Evolutionary conservation across 352 stramenopile genomes (phyloP).

Genomic region (Phytophthora megakarya): DNA sequence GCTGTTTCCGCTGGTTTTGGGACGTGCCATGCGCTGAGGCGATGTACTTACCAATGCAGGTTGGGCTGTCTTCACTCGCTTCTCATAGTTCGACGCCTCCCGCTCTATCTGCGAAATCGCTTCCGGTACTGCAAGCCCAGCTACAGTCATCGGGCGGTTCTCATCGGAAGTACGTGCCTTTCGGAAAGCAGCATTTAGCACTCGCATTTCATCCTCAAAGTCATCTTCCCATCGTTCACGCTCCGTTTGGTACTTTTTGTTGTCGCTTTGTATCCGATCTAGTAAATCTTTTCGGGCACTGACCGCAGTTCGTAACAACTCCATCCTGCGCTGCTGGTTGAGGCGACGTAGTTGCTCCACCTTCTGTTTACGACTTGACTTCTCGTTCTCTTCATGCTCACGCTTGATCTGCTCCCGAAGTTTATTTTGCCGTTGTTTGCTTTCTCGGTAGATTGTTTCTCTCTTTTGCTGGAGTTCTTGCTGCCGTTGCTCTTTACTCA

Average conservation of each 20-base stretch:
- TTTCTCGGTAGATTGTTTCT: constrained; percentile 46
- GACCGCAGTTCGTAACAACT: constrained; percentile 44
- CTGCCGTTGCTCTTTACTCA: constrained; percentile 42
- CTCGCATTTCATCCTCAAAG: constrained; percentile 56
- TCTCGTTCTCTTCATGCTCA: constrained; percentile 26
- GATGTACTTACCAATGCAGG: constrained; percentile 14
- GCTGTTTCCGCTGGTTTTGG: constrained; percentile 10
- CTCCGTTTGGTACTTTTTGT: constrained; percentile 34
- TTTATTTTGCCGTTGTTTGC: constrained; percentile 49
- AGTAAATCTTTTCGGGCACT: constrained; percentile 32
- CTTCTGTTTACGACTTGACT: constrained; percentile 30
- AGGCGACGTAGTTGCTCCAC: constrained; percentile 47
- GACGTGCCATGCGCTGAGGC: constrained; percentile 2
- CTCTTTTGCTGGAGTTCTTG: constrained; percentile 49
- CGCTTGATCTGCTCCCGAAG: constrained; percentile 42
- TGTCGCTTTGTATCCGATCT: constrained; percentile 26
- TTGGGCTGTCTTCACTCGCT: constrained; percentile 52
- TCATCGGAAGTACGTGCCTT: constrained; percentile 36
- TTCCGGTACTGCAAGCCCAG: constrained; percentile 54
- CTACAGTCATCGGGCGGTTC: constrained; percentile 55
- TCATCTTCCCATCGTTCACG: constrained; percentile 55
- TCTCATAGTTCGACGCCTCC: constrained; percentile 43
- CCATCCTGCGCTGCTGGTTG: constrained; percentile 42
- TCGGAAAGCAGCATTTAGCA: constrained; percentile 47
- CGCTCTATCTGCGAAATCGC: constrained; percentile 53